Evolutionary conservation across 139 green algal species (phyloP).

Genomic region (Mesotaenium endlicherianum): DNA sequence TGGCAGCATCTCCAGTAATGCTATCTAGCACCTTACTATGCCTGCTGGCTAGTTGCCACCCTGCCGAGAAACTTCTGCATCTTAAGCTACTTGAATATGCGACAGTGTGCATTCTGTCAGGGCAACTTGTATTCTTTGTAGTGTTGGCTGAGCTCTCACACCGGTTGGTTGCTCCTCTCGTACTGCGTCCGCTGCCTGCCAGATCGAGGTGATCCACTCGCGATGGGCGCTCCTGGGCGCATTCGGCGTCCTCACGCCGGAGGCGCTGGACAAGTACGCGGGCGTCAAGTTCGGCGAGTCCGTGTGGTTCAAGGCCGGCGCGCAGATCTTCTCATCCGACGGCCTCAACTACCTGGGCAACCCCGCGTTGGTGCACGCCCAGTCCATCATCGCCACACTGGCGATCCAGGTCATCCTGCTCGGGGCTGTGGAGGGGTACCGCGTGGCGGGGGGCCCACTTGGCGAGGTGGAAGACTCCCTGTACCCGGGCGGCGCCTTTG

Average conservation of each 20-base stretch:
- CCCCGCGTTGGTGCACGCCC: constrained; percentile 86
- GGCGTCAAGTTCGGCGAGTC: constrained; percentile 64
- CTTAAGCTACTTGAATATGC: too few species aligned
- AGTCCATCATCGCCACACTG: constrained; percentile 91
- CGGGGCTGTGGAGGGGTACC: constrained; percentile 86
- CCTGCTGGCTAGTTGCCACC: too few species aligned
- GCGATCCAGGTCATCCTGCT: constrained; percentile 74
- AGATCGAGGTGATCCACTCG: constrained; percentile 86
- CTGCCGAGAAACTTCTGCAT: too few species aligned
- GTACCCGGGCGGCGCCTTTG: constrained; percentile 53
- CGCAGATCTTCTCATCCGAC: constrained; percentile 75
- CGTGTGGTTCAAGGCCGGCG: constrained; percentile 85
- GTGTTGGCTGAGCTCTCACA: too few species aligned
- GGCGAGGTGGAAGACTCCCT: constrained; percentile 65
- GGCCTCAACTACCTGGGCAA: constrained; percentile 77
- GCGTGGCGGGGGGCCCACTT: constrained; percentile 84
- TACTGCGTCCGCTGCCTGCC: too few species aligned
- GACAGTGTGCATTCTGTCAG: too few species aligned
- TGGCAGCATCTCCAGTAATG: too few species aligned
- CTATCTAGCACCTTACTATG: too few species aligned
- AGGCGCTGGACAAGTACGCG: constrained; percentile 65
- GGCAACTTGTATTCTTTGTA: too few species aligned
- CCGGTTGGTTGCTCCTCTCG: too few species aligned
- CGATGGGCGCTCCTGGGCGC: constrained; percentile 88
- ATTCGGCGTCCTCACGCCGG: constrained; percentile 80